A percentile compares a stretch with the other conserved stretches of the same genome.
Evolutionary conservation across 495 filamentous ascomycete species (phyloP).

Genomic region (Aspergillus homomorphus): DNA sequence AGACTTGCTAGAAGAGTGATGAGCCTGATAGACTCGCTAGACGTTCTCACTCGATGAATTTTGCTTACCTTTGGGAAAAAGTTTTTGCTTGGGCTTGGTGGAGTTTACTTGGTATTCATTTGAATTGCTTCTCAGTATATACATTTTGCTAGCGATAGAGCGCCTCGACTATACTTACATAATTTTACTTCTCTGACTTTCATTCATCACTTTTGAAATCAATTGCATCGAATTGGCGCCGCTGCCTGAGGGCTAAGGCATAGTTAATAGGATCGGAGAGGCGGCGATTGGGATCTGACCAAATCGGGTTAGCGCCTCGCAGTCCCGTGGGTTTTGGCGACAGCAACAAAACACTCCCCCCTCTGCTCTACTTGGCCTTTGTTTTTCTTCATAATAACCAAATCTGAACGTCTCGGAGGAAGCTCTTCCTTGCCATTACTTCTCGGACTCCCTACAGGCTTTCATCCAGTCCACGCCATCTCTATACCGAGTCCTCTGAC

Average conservation of each 20-base stretch:
- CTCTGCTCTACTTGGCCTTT: conserved; percentile 27
- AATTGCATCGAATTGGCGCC: not conserved
- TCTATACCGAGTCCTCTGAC: not conserved
- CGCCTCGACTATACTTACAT: not conserved
- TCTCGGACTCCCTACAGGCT: not conserved
- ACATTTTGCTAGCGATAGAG: conserved; percentile 20
- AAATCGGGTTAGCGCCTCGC: conserved; percentile 26
- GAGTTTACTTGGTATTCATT: not conserved
- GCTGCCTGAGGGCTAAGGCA: conserved; percentile 17
- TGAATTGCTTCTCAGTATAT: conserved; percentile 13
- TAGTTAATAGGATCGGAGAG: conserved; percentile 18
- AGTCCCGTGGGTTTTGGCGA: conserved; percentile 42
- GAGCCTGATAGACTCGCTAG: conserved; percentile 13
- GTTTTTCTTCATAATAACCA: conserved; percentile 29
- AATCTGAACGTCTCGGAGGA: conserved; percentile 16
- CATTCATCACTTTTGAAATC: not conserved
- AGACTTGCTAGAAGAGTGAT: conserved; percentile 46
- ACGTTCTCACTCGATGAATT: conserved; percentile 16
- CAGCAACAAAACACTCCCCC: conserved; percentile 41
- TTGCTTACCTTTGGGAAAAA: conserved; percentile 13
- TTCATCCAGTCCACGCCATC: conserved; percentile 6
- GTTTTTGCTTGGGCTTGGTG: not conserved
- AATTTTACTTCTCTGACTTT: not conserved
- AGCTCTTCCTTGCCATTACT: conserved; percentile 11
- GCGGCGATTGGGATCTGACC: conserved; percentile 31